These are phyloP conservation scores for Pythium coloratum DNA, from an alignment of 352 stramenopile genomes.

Conservation along the genomic window DNA sequence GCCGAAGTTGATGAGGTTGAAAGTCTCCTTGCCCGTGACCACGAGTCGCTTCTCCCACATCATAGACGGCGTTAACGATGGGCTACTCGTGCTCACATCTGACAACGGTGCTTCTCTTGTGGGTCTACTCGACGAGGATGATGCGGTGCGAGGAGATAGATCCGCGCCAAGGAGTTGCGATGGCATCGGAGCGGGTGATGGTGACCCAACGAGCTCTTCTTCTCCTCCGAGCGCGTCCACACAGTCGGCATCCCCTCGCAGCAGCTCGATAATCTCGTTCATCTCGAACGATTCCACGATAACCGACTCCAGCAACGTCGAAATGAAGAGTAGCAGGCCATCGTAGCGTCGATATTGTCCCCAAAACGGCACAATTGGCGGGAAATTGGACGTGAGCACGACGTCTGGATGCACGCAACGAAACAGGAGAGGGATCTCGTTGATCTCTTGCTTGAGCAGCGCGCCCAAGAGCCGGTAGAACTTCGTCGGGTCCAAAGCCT, in stretches of 20 bases:
- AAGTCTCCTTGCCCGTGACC: constrained; percentile 84
- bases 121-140: neutral
- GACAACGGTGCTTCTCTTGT: neutral
- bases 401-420: constrained; percentile 79
- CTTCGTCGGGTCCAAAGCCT: constrained; percentile 60
- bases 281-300: constrained; percentile 74
- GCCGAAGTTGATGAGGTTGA: constrained; percentile 57
- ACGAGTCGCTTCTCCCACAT: constrained; percentile 75
- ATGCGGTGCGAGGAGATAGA: constrained; percentile 9
- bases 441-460: constrained; percentile 67
- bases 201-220: constrained; percentile 13
- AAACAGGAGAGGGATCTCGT: constrained; percentile 73
- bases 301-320: constrained; percentile 75
- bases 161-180: constrained; percentile 21
- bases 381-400: constrained; percentile 80
- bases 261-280: constrained; percentile 71
- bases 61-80: constrained; percentile 43
- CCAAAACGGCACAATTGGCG: constrained; percentile 86
- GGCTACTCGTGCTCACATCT: constrained; percentile 20
- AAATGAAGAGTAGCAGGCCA: constrained; percentile 78
- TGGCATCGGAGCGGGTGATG: constrained; percentile 15
- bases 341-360: constrained; percentile 84
- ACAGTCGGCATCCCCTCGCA: constrained; percentile 66
- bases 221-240: constrained; percentile 50
- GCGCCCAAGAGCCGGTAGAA: constrained; percentile 75